Evolutionary conservation across 345 rosid genomes (phyloP).

Genomic region (Euphorbia peplus): DNA sequence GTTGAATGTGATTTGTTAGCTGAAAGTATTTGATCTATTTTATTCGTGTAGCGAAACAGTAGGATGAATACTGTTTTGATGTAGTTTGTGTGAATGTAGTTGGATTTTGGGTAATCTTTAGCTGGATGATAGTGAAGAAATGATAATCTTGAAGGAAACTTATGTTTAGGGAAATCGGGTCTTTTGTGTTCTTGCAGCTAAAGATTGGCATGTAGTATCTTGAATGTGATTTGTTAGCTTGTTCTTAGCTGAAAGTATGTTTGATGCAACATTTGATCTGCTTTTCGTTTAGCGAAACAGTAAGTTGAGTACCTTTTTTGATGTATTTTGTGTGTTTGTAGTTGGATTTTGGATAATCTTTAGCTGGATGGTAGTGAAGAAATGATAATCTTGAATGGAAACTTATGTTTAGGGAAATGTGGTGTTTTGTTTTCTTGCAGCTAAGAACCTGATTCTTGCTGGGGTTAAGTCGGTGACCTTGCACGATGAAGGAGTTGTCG

Average conservation of each 20-base stretch:
- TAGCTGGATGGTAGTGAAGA: neutral
- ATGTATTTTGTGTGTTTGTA: neutral
- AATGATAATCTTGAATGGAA: neutral
- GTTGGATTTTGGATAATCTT: neutral
- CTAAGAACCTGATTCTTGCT: constrained; percentile 80
- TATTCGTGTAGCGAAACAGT: no score
- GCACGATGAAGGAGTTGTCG: constrained; percentile 25
- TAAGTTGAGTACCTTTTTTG: neutral
- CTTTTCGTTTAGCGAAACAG: neutral
- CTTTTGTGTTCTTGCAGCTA: no score
- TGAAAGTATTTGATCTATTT: no score
- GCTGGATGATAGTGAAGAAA: no score
- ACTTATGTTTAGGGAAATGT: neutral
- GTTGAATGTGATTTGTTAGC: neutral
- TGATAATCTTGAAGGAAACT: no score
- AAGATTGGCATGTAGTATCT: no score
- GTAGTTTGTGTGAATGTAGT: no score
- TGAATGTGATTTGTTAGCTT: neutral
- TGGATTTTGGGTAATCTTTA: no score
- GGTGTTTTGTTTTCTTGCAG: constrained; percentile 34
- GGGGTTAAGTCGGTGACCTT: constrained; percentile 24
- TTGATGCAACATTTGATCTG: neutral
- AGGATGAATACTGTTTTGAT: no score
- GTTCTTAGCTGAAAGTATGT: neutral
- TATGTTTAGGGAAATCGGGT: no score